Evolutionary conservation across 1,284 basidiomycete species (phyloP).

Genomic region (Microstroma glucosiphilum): DNA sequence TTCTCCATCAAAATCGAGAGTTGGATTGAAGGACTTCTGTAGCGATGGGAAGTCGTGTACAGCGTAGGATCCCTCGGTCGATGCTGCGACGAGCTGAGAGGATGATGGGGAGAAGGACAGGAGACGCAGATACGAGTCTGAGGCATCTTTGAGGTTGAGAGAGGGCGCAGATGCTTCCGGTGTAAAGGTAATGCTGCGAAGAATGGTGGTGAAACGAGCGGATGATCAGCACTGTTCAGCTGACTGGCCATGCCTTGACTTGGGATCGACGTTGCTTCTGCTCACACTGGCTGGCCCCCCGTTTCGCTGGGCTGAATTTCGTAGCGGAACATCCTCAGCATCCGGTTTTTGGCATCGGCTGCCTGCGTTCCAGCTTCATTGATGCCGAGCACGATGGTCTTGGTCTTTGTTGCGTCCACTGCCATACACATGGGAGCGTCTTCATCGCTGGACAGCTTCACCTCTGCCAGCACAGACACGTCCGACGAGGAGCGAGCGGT

Average conservation of each 20-base stretch:
- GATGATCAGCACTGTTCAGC: conserved; percentile 18
- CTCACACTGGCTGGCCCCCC: conserved; percentile 17
- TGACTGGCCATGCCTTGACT: not conserved
- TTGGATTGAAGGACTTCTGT: conserved; percentile 25
- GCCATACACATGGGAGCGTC: conserved; percentile 48
- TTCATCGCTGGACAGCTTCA: conserved; percentile 37
- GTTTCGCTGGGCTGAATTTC: conserved; percentile 8
- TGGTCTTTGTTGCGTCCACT: conserved; percentile 17
- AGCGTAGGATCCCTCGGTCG: conserved; percentile 15
- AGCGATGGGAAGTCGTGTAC: conserved; percentile 40
- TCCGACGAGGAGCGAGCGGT: not conserved
- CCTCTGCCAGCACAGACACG: conserved; percentile 12
- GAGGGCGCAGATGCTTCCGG: not conserved
- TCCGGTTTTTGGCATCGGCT: conserved; percentile 25
- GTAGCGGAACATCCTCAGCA: conserved; percentile 34
- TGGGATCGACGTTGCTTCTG: not conserved
- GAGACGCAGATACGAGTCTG: conserved; percentile 5
- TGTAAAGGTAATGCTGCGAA: conserved; percentile 28
- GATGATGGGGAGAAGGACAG: conserved; percentile 5
- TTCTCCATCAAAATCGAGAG: conserved; percentile 10
- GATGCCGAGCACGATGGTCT: conserved; percentile 35
- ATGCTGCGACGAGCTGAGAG: not conserved
- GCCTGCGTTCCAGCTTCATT: conserved; percentile 27
- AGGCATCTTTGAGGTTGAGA: not conserved
- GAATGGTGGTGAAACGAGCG: conserved; percentile 29